phyloP scores from a whole-genome alignment of 2,329 filamentous ascomycete species.

The Penicillium sp. region DNA sequence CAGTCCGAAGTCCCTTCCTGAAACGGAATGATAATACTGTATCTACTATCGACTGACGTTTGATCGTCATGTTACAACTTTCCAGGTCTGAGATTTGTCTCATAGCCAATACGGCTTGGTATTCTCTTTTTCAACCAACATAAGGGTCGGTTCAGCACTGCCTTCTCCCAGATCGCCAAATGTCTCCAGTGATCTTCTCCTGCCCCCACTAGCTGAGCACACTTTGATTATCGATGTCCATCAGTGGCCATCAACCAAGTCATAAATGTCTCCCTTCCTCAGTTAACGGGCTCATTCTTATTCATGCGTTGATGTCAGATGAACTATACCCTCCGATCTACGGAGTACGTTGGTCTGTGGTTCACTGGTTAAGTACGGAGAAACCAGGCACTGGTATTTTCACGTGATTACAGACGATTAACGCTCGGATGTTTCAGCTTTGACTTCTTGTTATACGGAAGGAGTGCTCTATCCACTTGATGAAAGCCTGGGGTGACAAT shows the following conservation, averaged over 20 bases:
- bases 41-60: too few species aligned
- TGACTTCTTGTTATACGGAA: too few species aligned
- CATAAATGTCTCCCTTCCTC: too few species aligned
- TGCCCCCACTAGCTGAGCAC: background rate
- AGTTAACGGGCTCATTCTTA: background rate
- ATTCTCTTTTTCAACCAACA: background rate
- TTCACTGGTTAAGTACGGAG: too few species aligned
- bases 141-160: background rate
- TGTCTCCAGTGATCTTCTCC: background rate
- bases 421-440: too few species aligned
- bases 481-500: too few species aligned
- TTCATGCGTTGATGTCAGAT: too few species aligned
- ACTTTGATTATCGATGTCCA: background rate
- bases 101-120: background rate
- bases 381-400: too few species aligned
- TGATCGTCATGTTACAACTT: background rate
- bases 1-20: background rate
- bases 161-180: slow-evolving; percentile 6
- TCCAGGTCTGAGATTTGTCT: background rate
- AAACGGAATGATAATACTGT: background rate
- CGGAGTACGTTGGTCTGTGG: too few species aligned
- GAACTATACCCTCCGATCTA: too few species aligned
- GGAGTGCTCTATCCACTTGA: too few species aligned
- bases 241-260: background rate
- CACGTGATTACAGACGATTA: too few species aligned